Conservation (phyloP, 1,139 yeast genomes). For the Trichomonascaceae sp. region DNA sequence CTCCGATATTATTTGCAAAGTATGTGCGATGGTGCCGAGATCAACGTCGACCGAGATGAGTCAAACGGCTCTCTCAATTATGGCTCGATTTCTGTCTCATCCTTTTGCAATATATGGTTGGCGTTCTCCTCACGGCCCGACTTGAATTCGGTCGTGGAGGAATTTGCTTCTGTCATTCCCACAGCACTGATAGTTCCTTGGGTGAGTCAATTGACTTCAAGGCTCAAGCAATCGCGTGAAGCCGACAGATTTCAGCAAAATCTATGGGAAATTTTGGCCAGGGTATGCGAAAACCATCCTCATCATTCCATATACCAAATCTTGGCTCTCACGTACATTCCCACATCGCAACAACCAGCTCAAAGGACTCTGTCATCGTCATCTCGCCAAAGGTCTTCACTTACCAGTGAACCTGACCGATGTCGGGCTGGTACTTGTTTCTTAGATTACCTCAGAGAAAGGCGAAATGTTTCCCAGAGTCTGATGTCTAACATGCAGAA, state of each 20-base stretch:
- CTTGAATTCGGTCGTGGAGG: conserved; percentile 16
- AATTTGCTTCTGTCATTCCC: conserved; percentile 35
- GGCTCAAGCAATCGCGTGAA: conserved; percentile 30
- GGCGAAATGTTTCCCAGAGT: too few relatives aligned
- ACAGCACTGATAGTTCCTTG: conserved; percentile 57
- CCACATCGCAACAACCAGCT: too few relatives aligned
- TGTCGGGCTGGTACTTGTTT: too few relatives aligned
- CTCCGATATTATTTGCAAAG: conserved; percentile 48
- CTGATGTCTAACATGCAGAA: too few relatives aligned
- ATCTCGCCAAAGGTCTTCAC: too few relatives aligned
- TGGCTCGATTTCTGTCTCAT: conserved; percentile 37
- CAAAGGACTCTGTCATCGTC: too few relatives aligned
- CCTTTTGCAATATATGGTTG: conserved; percentile 80
- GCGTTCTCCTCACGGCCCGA: conserved; percentile 39
- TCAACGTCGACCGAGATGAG: too few relatives aligned
- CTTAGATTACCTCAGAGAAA: too few relatives aligned
- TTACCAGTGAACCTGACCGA: too few relatives aligned
- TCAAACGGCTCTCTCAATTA: not conserved
- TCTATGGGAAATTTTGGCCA: conserved; percentile 37
- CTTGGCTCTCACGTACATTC: conserved; percentile 23
- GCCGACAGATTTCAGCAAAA: conserved; percentile 37
- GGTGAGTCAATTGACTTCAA: conserved; percentile 72
- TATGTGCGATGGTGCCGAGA: conserved; percentile 33
- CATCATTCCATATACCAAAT: conserved; percentile 63
- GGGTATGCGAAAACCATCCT: conserved; percentile 54